phyloP scores from a whole-genome alignment of 2,329 filamentous ascomycete species.

The Phaeosphaeriaceae sp. region DNA sequence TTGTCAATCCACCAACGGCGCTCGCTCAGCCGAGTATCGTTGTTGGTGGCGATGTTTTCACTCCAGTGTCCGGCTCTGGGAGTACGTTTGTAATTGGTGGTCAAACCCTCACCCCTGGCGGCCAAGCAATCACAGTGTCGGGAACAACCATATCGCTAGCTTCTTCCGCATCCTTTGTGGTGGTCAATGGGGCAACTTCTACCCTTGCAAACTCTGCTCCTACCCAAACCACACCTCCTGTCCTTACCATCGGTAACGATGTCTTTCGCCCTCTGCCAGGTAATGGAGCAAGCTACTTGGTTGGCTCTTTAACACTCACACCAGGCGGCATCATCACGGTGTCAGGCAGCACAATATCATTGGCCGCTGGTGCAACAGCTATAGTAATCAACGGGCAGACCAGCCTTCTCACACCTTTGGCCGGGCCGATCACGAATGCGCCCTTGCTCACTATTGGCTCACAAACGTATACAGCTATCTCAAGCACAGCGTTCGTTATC shows the following conservation, averaged over 20 bases:
- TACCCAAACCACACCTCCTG: conserved; percentile 30
- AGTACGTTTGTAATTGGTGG: conserved; percentile 43
- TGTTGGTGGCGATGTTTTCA: conserved; percentile 24
- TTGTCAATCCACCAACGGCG: conserved; percentile 28
- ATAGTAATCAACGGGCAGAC: conserved; percentile 43
- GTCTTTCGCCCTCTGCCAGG: conserved; percentile 38
- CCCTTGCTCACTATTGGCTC: conserved; percentile 43
- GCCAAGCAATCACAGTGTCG: conserved; percentile 40
- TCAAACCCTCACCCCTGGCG: conserved; percentile 46
- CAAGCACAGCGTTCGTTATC: conserved; percentile 46
- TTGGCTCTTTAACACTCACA: conserved; percentile 47
- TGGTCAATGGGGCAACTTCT: conserved; percentile 45
- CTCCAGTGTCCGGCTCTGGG: conserved; percentile 12
- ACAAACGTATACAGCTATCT: conserved; percentile 34
- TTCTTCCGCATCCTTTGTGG: conserved; percentile 36
- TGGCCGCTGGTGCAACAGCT: conserved; percentile 35
- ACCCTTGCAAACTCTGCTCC: conserved; percentile 37
- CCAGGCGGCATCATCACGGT: conserved; percentile 46
- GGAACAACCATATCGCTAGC: conserved; percentile 44
- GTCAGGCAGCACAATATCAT: conserved; percentile 36
- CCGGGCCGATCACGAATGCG: conserved; percentile 31
- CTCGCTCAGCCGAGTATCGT: conserved; percentile 25
- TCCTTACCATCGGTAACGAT: conserved; percentile 36
- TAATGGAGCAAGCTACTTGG: conserved; percentile 43
- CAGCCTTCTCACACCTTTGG: conserved; percentile 31